Base-by-base conservation (phyloP, 2,329 filamentous ascomycete species). In the Botrytis fabae region DNA sequence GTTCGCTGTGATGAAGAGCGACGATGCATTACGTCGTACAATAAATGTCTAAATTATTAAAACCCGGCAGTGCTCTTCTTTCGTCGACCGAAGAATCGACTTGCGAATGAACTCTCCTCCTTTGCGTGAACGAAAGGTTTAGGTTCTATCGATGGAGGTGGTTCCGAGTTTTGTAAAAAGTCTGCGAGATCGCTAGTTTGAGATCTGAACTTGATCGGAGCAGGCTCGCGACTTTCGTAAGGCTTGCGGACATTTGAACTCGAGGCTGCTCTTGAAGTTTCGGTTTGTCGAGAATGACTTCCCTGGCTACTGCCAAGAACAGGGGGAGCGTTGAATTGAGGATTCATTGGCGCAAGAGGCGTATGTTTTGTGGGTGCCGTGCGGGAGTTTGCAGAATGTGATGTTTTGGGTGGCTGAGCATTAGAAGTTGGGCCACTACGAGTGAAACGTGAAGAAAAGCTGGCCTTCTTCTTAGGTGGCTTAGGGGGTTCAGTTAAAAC, bases 151-250 rank as follows among this genome's bases (percentile, higher is more conserved):
- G 44, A 32, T 32, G 59, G n/a, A 16, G 79, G 77, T 20, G 79
- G 78, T 44, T 79, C 76, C 44, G 75, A 77, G 18, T 73, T 71
- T 69, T 75, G 76, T 16, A 96, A 83, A 80, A 95, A 95, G 69
- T 90, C 89, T 0, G 93, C 92, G 62, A 95, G 82, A 69, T 94
- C 92, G 28, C 87, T 86, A 2, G 91, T 94, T 63, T 79, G 74
- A 73, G 78, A 59, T 74, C 76, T 75, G 73, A 79, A 73, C 46
- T 78, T 71, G 14, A 76, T 25, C 14, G 65, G 65, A 65, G n/a
- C 74, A 18, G 80, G 76, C 32, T 80, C 78, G 38, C 80, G 77
- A 20, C 79, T 76, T 72, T 79, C 78, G 77, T 86, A 90, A 77
- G 82, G 87, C 82, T 87, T 90, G 85, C 86, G 84, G 38, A 80